These are phyloP conservation scores for Pseudocercospora crystallina DNA, from an alignment of 2,329 filamentous ascomycete genomes.

Conservation along the genomic window DNA sequence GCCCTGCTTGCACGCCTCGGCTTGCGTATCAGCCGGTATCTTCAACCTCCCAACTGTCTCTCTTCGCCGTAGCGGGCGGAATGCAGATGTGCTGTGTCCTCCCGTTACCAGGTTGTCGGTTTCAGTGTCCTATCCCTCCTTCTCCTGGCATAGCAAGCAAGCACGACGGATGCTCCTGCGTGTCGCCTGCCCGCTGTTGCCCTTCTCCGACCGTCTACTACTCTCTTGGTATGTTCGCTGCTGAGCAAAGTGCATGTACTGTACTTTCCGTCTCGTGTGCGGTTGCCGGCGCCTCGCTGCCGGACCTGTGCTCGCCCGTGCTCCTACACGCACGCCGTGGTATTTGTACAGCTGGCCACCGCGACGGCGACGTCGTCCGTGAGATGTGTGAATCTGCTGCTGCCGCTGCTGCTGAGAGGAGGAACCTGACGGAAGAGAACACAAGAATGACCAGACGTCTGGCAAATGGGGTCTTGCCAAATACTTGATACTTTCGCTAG, in stretches of 20 bases:
- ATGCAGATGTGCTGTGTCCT: conserved; percentile 7
- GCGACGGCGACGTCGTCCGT: too few relatives aligned
- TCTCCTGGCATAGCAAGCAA: conserved; percentile 1
- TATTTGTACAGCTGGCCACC: too few relatives aligned
- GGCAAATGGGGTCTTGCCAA: conserved; percentile 7
- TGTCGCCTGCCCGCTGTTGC: background rate
- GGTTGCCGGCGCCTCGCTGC: background rate
- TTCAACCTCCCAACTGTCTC: too few relatives aligned
- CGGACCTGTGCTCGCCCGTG: too few relatives aligned
- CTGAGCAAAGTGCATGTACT: background rate
- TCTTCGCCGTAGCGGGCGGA: background rate
- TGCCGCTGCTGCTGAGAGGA: background rate
- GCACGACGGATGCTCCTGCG: background rate
- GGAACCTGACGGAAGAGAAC: too few relatives aligned
- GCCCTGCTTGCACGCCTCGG: background rate
- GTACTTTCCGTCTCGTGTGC: background rate
- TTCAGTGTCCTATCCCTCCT: background rate
- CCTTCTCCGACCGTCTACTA: background rate
- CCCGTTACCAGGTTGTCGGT: conserved; percentile 7
- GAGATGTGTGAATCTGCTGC: background rate
- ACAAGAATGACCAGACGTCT: background rate
- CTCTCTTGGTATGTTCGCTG: background rate
- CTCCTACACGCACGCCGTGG: too few relatives aligned
- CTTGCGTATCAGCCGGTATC: background rate
- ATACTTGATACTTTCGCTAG: conserved; percentile 7